phyloP scores from a whole-genome alignment of 2,329 filamentous ascomycete species.

The Fusarium tricinctum region DNA sequence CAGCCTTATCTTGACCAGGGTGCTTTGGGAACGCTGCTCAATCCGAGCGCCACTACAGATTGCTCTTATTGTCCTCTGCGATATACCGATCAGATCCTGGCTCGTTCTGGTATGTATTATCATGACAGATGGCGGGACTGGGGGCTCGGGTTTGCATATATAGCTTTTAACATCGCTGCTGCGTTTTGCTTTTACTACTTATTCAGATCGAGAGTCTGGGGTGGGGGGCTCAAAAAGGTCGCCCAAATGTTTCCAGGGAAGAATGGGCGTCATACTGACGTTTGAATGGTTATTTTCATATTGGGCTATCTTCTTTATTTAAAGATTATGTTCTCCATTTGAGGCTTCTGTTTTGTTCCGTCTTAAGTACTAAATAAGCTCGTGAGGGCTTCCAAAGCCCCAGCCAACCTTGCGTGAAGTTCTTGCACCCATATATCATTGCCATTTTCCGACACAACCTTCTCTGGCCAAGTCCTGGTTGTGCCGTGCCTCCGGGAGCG shows the following conservation, averaged over 20 bases:
- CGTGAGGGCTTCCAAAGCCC: background rate
- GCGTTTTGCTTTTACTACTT: background rate
- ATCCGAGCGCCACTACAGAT: background rate
- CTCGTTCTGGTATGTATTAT: constrained; percentile 10
- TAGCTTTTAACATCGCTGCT: constrained; percentile 3
- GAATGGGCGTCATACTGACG: too few species aligned
- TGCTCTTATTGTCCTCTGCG: constrained; percentile 10
- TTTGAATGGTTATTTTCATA: too few species aligned
- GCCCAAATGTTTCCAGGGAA: too few species aligned
- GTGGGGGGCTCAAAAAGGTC: too few species aligned
- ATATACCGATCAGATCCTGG: constrained; percentile 6
- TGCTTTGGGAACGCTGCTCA: background rate
- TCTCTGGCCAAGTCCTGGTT: background rate
- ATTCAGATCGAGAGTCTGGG: background rate
- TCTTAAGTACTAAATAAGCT: too few species aligned
- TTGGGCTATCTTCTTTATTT: too few species aligned
- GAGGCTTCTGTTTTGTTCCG: too few species aligned
- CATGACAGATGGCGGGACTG: constrained; percentile 9
- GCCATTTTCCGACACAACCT: background rate
- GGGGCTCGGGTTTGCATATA: constrained; percentile 7
- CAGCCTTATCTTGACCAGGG: constrained; percentile 1
- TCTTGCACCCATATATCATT: background rate
- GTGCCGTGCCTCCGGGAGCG: background rate
- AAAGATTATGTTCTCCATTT: too few species aligned
- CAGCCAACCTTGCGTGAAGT: too few species aligned